Evolutionary conservation across 306 rosid species (phyloP).

Genomic region (Pachyrhizus erosus): DNA sequence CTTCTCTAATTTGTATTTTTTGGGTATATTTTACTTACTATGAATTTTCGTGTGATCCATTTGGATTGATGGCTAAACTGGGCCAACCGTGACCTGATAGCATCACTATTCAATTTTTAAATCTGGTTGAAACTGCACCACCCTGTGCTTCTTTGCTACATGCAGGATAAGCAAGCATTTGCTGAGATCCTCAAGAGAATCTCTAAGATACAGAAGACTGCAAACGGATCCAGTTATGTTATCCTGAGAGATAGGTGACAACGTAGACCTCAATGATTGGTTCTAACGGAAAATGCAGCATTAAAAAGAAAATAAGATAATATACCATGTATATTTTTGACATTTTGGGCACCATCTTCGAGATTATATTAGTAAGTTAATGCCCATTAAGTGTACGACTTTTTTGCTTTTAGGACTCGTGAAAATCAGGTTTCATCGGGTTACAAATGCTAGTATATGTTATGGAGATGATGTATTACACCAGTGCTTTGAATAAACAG

Average conservation of each 20-base stretch:
- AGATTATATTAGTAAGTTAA: conserved; percentile 8
- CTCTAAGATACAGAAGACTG: conserved; percentile 82
- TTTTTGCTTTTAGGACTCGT: not conserved
- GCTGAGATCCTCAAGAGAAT: conserved; percentile 87
- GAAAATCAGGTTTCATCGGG: not conserved
- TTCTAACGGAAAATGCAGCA: conserved; percentile 23
- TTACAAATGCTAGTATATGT: not conserved
- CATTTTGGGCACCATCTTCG: conserved; percentile 12
- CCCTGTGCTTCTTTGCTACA: conserved; percentile 23
- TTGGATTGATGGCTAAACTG: not conserved
- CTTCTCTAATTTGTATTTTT: not conserved
- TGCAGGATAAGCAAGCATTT: conserved; percentile 93
- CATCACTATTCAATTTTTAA: conserved; percentile 9
- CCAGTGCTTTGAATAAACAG: not conserved
- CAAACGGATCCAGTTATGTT: conserved; percentile 69
- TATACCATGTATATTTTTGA: conserved; percentile 20
- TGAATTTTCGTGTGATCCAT: conserved; percentile 11
- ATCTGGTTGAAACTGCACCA: conserved; percentile 13
- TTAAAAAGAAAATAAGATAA: not conserved
- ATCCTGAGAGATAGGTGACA: conserved; percentile 70
- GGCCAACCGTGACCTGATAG: not conserved
- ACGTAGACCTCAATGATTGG: not conserved
- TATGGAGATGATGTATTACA: not conserved
- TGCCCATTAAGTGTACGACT: conserved; percentile 6
- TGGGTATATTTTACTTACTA: conserved; percentile 10